Evolutionary conservation across 352 stramenopile species (phyloP), one percentile per base, ranked within the genome.

Genomic region (Sclerospora graminicola): DNA sequence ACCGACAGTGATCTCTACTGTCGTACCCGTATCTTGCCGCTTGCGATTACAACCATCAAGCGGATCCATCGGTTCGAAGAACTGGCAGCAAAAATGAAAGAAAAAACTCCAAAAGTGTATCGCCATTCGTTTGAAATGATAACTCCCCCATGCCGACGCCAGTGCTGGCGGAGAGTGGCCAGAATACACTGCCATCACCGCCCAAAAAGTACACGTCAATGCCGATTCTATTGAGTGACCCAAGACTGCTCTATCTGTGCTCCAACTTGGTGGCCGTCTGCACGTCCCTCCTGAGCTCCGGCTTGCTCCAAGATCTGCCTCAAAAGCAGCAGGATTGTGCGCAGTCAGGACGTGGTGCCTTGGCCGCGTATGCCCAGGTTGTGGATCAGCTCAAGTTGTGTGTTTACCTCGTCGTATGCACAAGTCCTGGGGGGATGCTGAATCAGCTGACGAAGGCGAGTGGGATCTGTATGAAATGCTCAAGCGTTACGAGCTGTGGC

Each of bases 51-150:
- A 20, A 69, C 78, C 21, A 49, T 81, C 4, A 74, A 75, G 37
- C 69, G 69, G 18, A 78, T 81, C 30, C 66, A 81, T 52, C 60
- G 63, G 18, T 81, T 76, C 30, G 69, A 81, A 44, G 60, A 81
- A 44, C 60, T 77, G 10, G 47, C 51, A 21, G 55, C 61, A 6
- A 70, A 73, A 45, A 51, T 58, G 8, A 53, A 49, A 35, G 54
- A 72, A 14, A 18, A 40, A 6, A 50, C 37, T 5, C 43, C 48
- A 5, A 60, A 63, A 34, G 63, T 80, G 21, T 70, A 70, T 45
- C 66, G 69, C 18, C 69, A 81, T 37, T 81, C 69, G 41, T 81
- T 81, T 20, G 69, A 78, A 29, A 81, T 81, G 66, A 57, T 81
- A 26, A 76, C 66, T 54, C 63, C 3, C 43, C 51, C 18, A 57